These are phyloP conservation scores for Xylaria curta DNA, from an alignment of 495 filamentous ascomycete species.

Conservation along the genomic window DNA sequence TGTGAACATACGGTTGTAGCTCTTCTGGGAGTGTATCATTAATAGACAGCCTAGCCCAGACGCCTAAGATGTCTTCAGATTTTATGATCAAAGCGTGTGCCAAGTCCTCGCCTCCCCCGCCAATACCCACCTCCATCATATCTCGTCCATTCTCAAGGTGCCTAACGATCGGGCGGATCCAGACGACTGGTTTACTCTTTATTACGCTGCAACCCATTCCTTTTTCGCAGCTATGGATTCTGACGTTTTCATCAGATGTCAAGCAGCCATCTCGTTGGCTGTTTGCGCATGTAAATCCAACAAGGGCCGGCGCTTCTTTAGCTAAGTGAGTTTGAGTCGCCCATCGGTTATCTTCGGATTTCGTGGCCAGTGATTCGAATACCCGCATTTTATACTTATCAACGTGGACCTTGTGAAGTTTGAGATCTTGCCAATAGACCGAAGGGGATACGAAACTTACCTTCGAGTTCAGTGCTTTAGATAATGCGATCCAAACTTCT, in stretches of 20 bases:
- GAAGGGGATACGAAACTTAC: constrained; percentile 43
- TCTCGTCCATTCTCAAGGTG: constrained; percentile 60
- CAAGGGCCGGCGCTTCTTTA: constrained; percentile 69
- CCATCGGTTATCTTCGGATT: constrained; percentile 39
- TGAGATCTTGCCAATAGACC: neutral
- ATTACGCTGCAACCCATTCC: constrained; percentile 67
- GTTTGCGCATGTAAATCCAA: constrained; percentile 81
- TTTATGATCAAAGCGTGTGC: constrained; percentile 65
- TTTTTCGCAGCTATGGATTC: constrained; percentile 88
- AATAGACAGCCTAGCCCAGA: constrained; percentile 32
- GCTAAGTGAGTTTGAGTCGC: constrained; percentile 48
- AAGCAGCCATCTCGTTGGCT: constrained; percentile 70
- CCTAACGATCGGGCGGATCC: constrained; percentile 79
- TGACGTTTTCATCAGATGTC: constrained; percentile 65
- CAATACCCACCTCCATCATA: constrained; percentile 75
- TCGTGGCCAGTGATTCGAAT: constrained; percentile 67
- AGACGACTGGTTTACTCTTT: constrained; percentile 65
- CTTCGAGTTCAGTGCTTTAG: constrained; percentile 68
- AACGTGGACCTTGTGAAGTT: constrained; percentile 69
- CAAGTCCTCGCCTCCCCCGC: constrained; percentile 80
- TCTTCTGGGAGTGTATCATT: neutral
- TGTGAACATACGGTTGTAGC: neutral
- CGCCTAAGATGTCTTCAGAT: constrained; percentile 46
- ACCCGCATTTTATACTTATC: constrained; percentile 79
- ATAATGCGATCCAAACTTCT: constrained; percentile 87